Evolutionary conservation across 306 rosid species (phyloP), one percentile per base, ranked within the genome.

Genomic region (Ceratonia siliqua): DNA sequence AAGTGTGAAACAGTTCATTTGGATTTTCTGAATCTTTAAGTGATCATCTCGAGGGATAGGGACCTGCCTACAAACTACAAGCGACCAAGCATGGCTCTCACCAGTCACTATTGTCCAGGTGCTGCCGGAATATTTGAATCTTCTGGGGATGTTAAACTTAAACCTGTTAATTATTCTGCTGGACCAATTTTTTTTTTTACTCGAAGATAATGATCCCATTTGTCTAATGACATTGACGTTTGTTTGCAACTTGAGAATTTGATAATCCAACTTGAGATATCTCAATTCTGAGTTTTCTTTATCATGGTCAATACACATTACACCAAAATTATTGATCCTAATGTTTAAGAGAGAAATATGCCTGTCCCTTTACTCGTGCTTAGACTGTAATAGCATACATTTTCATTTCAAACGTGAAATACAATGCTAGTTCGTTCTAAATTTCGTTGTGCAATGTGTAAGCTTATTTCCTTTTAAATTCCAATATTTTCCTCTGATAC

Each of bases 1-100:
- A 22, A 15, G 6, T 30, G 36, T 46, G 78, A 65, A 52, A 81
- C 57, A 74, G 52, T 75, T 66, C 15, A 20, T 70, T 70, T 81
- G 43, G 77, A 75, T 72, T 41, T 80, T 76, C 74, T 67, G 52
- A 22, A 49, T 62, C 53, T 39, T n/a, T 35, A 59, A 66, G 77
- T 78, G 69, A 52, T 50, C 30, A 69, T 74, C 50, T 81, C 79
- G 75, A 79, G 74, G 68, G 82, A 71, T 67, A 58, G 84, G 86
- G 84, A 76, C 89, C 82, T 69, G 71, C 57, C 78, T 82, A 72
- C 5, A 71, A 28, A 69, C 30, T 50, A 53, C 22, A 24, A 50
- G 15, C 39, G 70, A 55, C 70, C 59, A 80, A 33, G 74, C 70
- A 76, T 77, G 76, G 78, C 45, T 77, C 59, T 70, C 73, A 39